A percentile compares a stretch with the other conserved stretches of the same genome.
These are phyloP conservation scores for Metarhizium anisopliae DNA, from an alignment of 2,329 filamentous ascomycete genomes.

Conservation along the genomic window DNA sequence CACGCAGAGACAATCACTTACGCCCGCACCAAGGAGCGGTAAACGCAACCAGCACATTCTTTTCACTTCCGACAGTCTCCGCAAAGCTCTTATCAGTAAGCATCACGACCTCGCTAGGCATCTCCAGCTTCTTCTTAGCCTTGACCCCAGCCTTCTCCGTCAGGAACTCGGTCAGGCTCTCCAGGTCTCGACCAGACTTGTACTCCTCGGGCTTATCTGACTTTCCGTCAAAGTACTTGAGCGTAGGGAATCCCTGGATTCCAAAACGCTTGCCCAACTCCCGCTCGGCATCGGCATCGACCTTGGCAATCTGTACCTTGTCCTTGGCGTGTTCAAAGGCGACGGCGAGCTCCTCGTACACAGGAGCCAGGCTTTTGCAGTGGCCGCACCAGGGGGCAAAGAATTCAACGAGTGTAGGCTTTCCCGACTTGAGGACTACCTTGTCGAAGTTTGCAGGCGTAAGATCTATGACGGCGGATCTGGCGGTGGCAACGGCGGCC, in stretches of 20 bases:
- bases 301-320: conserved; percentile 83
- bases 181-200: conserved; percentile 76
- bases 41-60: conserved; percentile 90
- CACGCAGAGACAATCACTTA: conserved; percentile 44
- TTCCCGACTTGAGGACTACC: conserved; percentile 81
- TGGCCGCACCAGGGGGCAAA: conserved; percentile 98
- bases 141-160: conserved; percentile 79
- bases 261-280: conserved; percentile 77
- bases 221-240: conserved; percentile 98
- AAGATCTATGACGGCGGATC: conserved; percentile 83
- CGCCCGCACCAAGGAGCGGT: conserved; percentile 98
- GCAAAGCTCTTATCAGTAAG: conserved; percentile 75
- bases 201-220: conserved; percentile 79
- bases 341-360: conserved; percentile 83
- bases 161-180: conserved; percentile 74
- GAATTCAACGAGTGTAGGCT: conserved; percentile 95
- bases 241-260: conserved; percentile 88
- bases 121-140: conserved; percentile 64
- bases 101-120: conserved; percentile 68
- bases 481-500: conserved; percentile 49
- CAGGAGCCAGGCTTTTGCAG: conserved; percentile 93
- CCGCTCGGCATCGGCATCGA: conserved; percentile 87
- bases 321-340: conserved; percentile 62
- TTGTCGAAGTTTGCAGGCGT: conserved; percentile 86
- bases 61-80: conserved; percentile 68